Conservation (phyloP, 768 basidiomycete genomes). For the Termitomyces sp. region DNA sequence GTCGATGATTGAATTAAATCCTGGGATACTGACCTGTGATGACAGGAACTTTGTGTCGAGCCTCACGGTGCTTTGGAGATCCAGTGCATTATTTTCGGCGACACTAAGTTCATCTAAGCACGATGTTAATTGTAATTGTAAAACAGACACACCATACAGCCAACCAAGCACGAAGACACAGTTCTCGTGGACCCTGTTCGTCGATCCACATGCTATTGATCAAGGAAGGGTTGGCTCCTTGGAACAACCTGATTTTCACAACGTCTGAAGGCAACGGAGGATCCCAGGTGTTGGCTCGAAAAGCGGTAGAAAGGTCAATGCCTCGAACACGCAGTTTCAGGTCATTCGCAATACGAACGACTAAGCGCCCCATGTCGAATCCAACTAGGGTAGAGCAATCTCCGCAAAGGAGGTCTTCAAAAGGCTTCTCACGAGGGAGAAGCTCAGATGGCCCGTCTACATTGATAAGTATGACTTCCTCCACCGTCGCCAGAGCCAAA, state of each 20-base stretch:
- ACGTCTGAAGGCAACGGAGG: slow-evolving; percentile 24
- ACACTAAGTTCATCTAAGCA: slow-evolving; percentile 16
- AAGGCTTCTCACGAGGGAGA: slow-evolving; percentile 7
- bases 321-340: slow-evolving; percentile 24
- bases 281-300: slow-evolving; percentile 12
- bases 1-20: neutral
- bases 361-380: slow-evolving; percentile 32
- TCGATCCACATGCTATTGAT: slow-evolving; percentile 27
- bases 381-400: slow-evolving; percentile 22
- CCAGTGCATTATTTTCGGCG: slow-evolving; percentile 8
- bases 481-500: slow-evolving; percentile 12
- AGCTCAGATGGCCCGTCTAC: slow-evolving; percentile 3
- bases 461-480: slow-evolving; percentile 7
- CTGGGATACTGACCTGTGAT: slow-evolving; percentile 13
- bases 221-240: slow-evolving; percentile 7
- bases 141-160: slow-evolving; percentile 25
- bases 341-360: slow-evolving; percentile 24
- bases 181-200: slow-evolving; percentile 15
- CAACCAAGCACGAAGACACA: slow-evolving; percentile 35
- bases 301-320: slow-evolving; percentile 31
- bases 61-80: slow-evolving; percentile 5
- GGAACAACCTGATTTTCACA: slow-evolving; percentile 14
- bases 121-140: neutral
- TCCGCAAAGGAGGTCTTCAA: slow-evolving; percentile 16
- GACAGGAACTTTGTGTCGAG: slow-evolving; percentile 19